Conservation (phyloP, 495 filamentous ascomycete species). For the Echria macrotheca region DNA sequence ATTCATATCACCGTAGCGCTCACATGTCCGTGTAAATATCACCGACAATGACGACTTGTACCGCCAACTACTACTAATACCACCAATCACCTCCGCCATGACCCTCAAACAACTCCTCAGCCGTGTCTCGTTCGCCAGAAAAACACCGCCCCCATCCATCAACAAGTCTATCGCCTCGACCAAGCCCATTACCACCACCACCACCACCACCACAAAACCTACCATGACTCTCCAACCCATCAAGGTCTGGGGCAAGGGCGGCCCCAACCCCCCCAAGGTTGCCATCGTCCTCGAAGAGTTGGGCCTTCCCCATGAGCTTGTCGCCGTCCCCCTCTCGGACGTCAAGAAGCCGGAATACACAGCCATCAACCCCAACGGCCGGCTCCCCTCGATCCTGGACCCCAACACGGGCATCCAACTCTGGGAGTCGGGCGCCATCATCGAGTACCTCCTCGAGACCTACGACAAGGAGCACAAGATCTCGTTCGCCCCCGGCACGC, state of each 20-base stretch:
- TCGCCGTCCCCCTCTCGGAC: constrained; percentile 38
- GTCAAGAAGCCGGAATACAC: constrained; percentile 54
- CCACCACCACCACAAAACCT: neutral
- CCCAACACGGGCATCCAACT: constrained; percentile 57
- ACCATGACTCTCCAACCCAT: constrained; percentile 28
- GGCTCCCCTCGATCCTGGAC: constrained; percentile 58
- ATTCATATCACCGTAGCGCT: neutral
- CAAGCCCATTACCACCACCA: neutral
- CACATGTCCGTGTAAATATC: neutral
- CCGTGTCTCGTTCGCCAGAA: neutral
- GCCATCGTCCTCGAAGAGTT: constrained; percentile 60
- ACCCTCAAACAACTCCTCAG: neutral
- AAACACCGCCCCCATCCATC: neutral
- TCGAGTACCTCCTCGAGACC: constrained; percentile 64
- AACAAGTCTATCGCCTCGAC: neutral
- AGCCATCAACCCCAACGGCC: constrained; percentile 67
- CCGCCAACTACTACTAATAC: neutral
- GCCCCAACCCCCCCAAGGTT: constrained; percentile 53
- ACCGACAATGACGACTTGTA: neutral
- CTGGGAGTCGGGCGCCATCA: constrained; percentile 76
- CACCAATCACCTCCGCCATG: neutral
- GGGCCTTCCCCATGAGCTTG: constrained; percentile 47
- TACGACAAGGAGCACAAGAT: constrained; percentile 62
- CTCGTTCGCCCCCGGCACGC: constrained; percentile 45
- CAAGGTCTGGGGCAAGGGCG: constrained; percentile 30